Evolutionary conservation across 441 rosid species (phyloP), one percentile per base, ranked within the genome.

Genomic region (Populus hybrid): DNA sequence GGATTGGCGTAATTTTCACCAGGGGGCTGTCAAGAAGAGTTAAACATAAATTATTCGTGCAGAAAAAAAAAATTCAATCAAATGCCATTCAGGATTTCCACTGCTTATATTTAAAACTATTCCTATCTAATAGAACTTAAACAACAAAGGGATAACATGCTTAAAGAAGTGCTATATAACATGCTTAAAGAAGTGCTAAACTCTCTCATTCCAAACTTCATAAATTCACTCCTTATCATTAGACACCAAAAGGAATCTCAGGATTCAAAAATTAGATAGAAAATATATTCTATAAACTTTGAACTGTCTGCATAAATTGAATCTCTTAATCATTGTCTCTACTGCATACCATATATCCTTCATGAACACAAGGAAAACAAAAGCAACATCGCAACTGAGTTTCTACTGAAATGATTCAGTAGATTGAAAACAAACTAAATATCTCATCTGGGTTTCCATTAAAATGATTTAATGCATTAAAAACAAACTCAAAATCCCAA

Each of bases 1-100:
- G 99, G 99, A 73, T 93, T 96, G 64, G 98, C 94, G 78, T 96
- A 96, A 76, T 94, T 96, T 87, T 96, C 98, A 77, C 83, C 95
- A 56, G 93, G 90, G 81, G 94, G 86, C 99, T 96, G 91, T 84
- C 86, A 71, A 77, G 69, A 75, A 28, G 33, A 16, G 40, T 29
- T 29, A 67, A 29, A 16, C 61, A 53, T 53, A 53, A 53, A 53
- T 53, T 53, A 18, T 53, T 53, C 7, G n/a, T 1, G 61, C 20
- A 16, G 61, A 5, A 53, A 53, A 53, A 50, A 53, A 28, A 28
- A 28, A 50, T 1, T 16, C 21, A 53, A 53, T 53, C n/a, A 53
- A 53, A 53, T 18, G 16, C 71, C 28, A 31, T 36, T 61, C 67
- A 73, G 45, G 45, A 42, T 68, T 68, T 35, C 12, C 61, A 53